phyloP scores from a whole-genome alignment of 805 yeast species.

The Ascoidea tarda region DNA sequence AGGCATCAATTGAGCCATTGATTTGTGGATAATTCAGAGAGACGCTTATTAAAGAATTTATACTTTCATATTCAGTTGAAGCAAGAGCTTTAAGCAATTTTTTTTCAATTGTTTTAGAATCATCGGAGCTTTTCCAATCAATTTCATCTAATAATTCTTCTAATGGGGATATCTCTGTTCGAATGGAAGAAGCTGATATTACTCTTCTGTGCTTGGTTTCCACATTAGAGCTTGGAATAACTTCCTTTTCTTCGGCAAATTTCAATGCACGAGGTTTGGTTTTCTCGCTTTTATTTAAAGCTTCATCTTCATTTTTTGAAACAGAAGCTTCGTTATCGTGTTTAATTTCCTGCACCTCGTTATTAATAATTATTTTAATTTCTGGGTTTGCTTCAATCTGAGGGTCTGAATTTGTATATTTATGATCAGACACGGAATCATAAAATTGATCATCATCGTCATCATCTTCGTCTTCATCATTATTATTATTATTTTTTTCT shows the following conservation, averaged over 20 bases:
- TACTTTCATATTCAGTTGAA: conserved; percentile 46
- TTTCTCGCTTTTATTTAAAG: conserved; percentile 6
- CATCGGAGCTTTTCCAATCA: conserved; percentile 62
- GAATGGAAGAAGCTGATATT: neutral
- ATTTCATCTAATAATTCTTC: conserved; percentile 68
- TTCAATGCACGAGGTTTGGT: neutral
- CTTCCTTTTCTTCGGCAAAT: neutral
- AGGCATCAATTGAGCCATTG: conserved; percentile 25
- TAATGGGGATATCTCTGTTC: conserved; percentile 16
- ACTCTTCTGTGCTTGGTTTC: neutral
- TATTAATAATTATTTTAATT: neutral
- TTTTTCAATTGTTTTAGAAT: conserved; percentile 39
- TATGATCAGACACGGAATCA: conserved; percentile 6
- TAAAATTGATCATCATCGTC: conserved; percentile 16
- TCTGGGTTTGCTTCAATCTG: neutral
- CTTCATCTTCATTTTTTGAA: conserved; percentile 10
- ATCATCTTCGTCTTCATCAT: conserved; percentile 9
- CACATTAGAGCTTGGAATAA: too few species aligned
- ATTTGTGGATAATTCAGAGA: conserved; percentile 29
- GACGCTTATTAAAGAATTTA: conserved; percentile 38
- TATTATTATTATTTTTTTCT: neutral
- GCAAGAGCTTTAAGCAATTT: conserved; percentile 47
- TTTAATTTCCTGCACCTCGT: neutral
- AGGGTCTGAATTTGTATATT: neutral
- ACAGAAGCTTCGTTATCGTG: neutral